Percentiles rank a stretch among this genome's conserved stretches.
These are phyloP conservation scores for Lathyrus oleraceus DNA, from an alignment of 306 rosid species.

Conservation along the genomic window DNA sequence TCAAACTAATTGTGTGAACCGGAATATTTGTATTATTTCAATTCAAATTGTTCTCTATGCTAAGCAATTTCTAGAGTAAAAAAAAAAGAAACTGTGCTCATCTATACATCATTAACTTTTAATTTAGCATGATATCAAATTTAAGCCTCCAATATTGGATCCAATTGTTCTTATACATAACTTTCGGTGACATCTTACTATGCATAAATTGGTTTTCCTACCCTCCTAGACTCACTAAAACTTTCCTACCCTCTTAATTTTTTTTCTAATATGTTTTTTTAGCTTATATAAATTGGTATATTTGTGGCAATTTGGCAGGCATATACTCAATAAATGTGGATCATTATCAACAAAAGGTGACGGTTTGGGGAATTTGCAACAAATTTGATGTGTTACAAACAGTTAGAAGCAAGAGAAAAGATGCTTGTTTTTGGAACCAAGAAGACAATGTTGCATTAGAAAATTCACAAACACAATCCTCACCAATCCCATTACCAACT, in stretches of 20 bases:
- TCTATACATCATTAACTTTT: background rate
- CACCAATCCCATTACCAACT: constrained; percentile 35
- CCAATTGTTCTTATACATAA: background rate
- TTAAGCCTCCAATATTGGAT: constrained; percentile 24
- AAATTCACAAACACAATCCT: constrained; percentile 32
- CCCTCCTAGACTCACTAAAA: background rate
- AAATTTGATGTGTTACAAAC: constrained; percentile 67
- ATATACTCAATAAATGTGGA: constrained; percentile 84
- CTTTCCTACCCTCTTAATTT: too few species aligned
- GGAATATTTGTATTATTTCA: background rate
- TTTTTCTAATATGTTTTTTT: background rate
- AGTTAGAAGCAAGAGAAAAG: constrained; percentile 72
- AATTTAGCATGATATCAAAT: too few species aligned
- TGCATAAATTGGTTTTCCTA: constrained; percentile 32
- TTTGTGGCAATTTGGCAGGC: constrained; percentile 45
- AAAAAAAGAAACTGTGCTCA: constrained; percentile 1
- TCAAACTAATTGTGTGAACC: background rate
- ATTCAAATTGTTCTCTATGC: background rate
- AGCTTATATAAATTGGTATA: background rate
- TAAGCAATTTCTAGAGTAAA: background rate
- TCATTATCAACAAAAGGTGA: constrained; percentile 70
- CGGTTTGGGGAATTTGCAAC: constrained; percentile 96
- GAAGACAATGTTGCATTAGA: constrained; percentile 51
- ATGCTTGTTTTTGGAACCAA: constrained; percentile 75
- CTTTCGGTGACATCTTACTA: constrained; percentile 31